Percentiles rank a stretch among this genome's conserved stretches.
phyloP scores from a whole-genome alignment of 2,329 filamentous ascomycete species.

The Coniochaeta sp. region DNA sequence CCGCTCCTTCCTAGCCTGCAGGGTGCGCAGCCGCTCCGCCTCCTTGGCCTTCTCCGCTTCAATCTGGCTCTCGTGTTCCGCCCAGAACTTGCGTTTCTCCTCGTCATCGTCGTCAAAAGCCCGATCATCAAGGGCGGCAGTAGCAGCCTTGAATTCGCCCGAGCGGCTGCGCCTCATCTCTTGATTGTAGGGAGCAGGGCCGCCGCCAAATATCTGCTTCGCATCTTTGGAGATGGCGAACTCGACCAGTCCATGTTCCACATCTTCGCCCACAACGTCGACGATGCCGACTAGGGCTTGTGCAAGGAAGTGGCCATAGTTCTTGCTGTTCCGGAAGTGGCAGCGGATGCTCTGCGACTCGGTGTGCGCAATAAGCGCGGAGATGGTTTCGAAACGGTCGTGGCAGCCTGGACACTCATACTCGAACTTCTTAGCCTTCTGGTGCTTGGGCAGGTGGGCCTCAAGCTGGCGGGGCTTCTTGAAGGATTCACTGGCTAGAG shows the following conservation, averaged over 20 bases:
- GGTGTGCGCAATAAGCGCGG: not conserved
- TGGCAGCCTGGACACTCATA: not conserved
- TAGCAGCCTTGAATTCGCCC: not conserved
- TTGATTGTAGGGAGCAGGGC: not conserved
- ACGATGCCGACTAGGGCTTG: not conserved
- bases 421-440: not conserved
- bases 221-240: not conserved
- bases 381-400: not conserved
- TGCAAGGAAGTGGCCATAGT: not conserved
- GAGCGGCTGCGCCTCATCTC: not conserved
- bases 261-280: not conserved
- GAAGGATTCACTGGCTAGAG: not conserved
- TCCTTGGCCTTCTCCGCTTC: not conserved
- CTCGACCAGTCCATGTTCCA: not conserved
- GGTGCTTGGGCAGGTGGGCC: not conserved
- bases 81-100: not conserved
- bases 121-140: not conserved
- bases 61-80: not conserved
- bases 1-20: not conserved
- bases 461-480: not conserved
- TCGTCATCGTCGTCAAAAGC: not conserved
- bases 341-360: slow-evolving; percentile 1
- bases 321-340: not conserved
- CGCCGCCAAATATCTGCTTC: not conserved
- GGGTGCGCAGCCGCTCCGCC: not conserved